Evolutionary conservation across 1,284 basidiomycete genomes (phyloP), one percentile per base, ranked within the genome.

Genomic region (Austroboletus novae-zelandiae): DNA sequence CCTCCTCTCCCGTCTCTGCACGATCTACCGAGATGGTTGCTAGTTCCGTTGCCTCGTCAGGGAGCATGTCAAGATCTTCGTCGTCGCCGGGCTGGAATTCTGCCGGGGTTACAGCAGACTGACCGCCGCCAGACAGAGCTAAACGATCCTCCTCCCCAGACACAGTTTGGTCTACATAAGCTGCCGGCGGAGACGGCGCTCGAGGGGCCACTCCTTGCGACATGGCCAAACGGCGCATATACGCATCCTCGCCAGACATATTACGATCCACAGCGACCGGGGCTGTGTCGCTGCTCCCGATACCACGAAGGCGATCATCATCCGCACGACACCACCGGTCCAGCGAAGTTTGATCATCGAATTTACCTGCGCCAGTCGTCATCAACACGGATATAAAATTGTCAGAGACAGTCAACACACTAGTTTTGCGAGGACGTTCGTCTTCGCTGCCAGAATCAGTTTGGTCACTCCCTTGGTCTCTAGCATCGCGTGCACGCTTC

Each of bases 381-480:
- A 55, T 45, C n/a, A 47, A 29, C 32, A 46, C 9, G 18, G 20
- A 41, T 39, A 35, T 9, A 18, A 45, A 39, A 5, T 10, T n/a
- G 6, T 43, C 17, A 47, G 30, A 47, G 30, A 32, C 0, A 13
- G 5, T 29, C 17, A 39, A 57, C 73, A 45, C 59, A 86, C 89
- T 87, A 53, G 82, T 71, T 65, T 91, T 91, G 45, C 79, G 76
- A 9, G 88, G 87, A 25, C 84, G 74, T 47, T 84, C 83, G 36
- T 84, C 84, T 45, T 88, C 86, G 27, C 82, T 84, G 17, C 69
- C 79, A 40, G 82, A 86, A 54, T 82, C 87, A 3, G 84, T 85
- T 61, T 85, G 83, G 53, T 77, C 79, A 58, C 79, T 82, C 48
- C 79, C 79, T 50, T 84, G 72, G 18, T 70, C 66, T 40, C 35